Evolutionary conservation across 75 land plant genomes (phyloP).

Genomic region (Selaginella tamariscina): DNA sequence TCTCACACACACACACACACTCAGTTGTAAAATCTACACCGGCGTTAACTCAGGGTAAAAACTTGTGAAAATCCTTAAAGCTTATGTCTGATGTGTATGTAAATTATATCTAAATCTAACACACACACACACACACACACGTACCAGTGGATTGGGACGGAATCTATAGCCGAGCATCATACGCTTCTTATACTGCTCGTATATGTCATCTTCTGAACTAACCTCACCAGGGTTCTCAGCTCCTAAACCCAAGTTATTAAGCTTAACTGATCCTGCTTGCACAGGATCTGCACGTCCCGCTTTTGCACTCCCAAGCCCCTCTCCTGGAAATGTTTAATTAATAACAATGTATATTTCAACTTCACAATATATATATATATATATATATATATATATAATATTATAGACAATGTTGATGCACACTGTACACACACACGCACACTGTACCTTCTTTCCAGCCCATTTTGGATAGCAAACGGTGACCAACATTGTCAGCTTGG

Average conservation of each 20-base stretch:
- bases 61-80: too few species aligned
- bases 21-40: too few species aligned
- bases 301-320: slow-evolving; percentile 94
- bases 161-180: slow-evolving; percentile 99
- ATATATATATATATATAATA: too few species aligned
- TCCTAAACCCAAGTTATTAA: slow-evolving; percentile 83
- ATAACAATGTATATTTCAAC: too few species aligned
- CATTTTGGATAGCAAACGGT: slow-evolving; percentile 91
- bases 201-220: slow-evolving; percentile 90
- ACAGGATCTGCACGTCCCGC: slow-evolving; percentile 88
- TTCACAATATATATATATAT: too few species aligned
- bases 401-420: too few species aligned
- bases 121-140: not conserved
- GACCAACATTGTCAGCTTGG: slow-evolving; percentile 98
- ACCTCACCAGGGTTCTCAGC: slow-evolving; percentile 92
- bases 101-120: not conserved
- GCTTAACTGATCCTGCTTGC: slow-evolving; percentile 77
- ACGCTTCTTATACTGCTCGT: slow-evolving; percentile 98
- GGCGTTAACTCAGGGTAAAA: too few species aligned
- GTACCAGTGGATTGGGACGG: slow-evolving; percentile 95
- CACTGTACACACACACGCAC: not conserved
- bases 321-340: slow-evolving; percentile 40
- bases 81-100: too few species aligned
- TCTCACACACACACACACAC: too few species aligned
- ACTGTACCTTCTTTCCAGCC: slow-evolving; percentile 97